Evolutionary conservation across 805 yeast species (phyloP), one percentile per base, ranked within the genome.

Genomic region (Starmera amethionina): DNA sequence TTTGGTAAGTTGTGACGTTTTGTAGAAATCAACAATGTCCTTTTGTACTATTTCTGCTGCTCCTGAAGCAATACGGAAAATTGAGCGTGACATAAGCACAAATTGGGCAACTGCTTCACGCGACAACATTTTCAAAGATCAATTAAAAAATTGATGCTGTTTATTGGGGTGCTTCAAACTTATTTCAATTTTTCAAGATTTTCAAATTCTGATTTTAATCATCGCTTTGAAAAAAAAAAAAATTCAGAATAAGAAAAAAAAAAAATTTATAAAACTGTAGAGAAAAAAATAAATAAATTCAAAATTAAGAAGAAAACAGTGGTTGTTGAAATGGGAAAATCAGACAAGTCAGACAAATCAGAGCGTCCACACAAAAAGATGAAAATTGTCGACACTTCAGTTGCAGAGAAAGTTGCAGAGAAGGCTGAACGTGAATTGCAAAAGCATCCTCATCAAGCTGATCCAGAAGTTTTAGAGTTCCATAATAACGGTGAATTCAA

Each of bases 401-500:
- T 69, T 41, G 80, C 85, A 2, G 85, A 80, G 49, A 61, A 63
- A 18, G 79, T 79, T 14, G 86, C 86, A 5, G 87, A 79, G 55
- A 67, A 67, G 18, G 83, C 85, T 4, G 86, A 81, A 54, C 73
- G 67, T 39, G 67, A 70, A 45, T 56, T 72, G 34, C 62, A 51
- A 43, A 55, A 50, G 35, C 79, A 77, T 50, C 79, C 81, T 3
- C 74, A 65, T 42, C 63, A 64, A 5, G 42, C 44, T 1, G 60
- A 54, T 2, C 52, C 51, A 9, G 64, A 58, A 31, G 54, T 61
- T 1, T 50, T 76, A 42, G 64, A 68, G 25, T 73, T 70, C 43
- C 85, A 80, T 54, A 80, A 81, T 56, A 77, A 67, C 19, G 87
- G 85, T 30, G 86, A 79, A 51, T 82, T 82, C 49, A 54, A 60